Evolutionary conservation across 148 eudicot genomes (phyloP).

Genomic region (Cornus florida): DNA sequence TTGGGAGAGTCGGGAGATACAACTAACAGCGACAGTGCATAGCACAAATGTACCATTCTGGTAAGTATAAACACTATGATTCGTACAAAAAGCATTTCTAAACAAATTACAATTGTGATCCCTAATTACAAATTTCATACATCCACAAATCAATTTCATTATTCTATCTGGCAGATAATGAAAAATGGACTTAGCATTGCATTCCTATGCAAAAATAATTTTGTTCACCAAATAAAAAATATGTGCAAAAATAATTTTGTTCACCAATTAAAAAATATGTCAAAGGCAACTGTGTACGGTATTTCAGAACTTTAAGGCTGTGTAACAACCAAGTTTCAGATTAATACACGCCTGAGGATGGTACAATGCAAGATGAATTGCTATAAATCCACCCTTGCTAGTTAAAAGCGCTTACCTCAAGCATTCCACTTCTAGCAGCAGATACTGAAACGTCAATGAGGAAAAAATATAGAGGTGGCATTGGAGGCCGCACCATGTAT

Average conservation of each 20-base stretch:
- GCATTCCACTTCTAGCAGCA: constrained; percentile 94
- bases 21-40: neutral
- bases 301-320: neutral
- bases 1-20: neutral
- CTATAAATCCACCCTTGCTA: neutral
- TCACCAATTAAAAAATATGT: neutral
- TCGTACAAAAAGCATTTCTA: neutral
- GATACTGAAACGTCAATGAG: constrained; percentile 94
- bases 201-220: neutral
- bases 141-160: neutral
- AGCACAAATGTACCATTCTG: neutral
- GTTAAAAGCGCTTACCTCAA: constrained; percentile 69
- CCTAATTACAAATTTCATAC: neutral
- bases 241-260: neutral
- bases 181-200: neutral
- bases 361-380: neutral
- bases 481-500: constrained; percentile 99
- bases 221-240: neutral
- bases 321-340: too few species aligned
- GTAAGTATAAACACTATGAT: neutral
- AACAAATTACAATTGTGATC: too few species aligned
- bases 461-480: constrained; percentile 95
- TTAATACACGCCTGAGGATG: neutral
- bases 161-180: neutral
- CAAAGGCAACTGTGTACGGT: neutral